Base-by-base conservation (phyloP, 805 yeast genomes). In the Groenewaldozyma salmanticensis region DNA sequence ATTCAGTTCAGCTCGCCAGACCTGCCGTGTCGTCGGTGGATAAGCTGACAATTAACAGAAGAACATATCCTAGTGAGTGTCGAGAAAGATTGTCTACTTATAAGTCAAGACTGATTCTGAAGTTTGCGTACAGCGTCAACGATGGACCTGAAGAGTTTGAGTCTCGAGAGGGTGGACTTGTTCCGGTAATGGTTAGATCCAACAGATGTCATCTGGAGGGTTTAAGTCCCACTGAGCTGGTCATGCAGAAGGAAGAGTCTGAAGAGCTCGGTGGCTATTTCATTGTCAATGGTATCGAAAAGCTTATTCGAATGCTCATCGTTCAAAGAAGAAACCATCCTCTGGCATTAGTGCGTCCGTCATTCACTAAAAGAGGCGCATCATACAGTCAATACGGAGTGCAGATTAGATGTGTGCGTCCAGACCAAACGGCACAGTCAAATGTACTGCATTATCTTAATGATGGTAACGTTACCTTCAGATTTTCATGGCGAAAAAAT, bases 281-380 rank as follows among this genome's bases (percentile, higher is more conserved):
- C 62, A 75, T 87, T 52, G 96, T 90, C 38, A 47, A 47, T 32
- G 98, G 98, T 70, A 88, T 90, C 52, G 98, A 92, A 64, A 92
- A 92, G 65, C 71, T 92, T 55, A 77, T 92, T 54, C 84, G 98
- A 67, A 86, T 92, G 97, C 76, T 92, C 62, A 86, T 92, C 68
- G 96, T 92, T 16, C 98, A 90, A 66, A 80, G 97, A 62, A 76
- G 98, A 64, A 92, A 92, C 61, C 96, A 88, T 59, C 95, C 97
- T 19, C 86, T 92, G 96, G 97, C 97, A 9, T 77, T 92, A 54
- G 81, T 87, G 45, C 85, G 98, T 67, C 94, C 95, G 27, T 83
- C 95, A 7, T 92, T 90, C 58, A 81, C 80, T 38, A 87, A 87
- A 66, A 81, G 98, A 72, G 98, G 98, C 56, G 81, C 90, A 4